phyloP scores from a whole-genome alignment of 805 yeast species.

The Ascoidea asiatica region DNA sequence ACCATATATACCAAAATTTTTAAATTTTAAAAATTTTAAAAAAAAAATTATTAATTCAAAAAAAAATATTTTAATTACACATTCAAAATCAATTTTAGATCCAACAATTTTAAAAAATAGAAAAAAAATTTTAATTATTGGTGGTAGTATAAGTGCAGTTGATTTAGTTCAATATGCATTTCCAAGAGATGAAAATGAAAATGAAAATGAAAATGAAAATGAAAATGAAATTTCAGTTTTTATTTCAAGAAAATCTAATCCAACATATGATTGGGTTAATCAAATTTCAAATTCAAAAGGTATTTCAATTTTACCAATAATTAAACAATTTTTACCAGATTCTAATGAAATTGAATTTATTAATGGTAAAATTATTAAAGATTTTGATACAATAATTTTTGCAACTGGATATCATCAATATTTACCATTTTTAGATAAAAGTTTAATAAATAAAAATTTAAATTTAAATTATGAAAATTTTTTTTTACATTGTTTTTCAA shows the following conservation, averaged over 20 bases:
- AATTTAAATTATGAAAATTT: conserved; percentile 22
- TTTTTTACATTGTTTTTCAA: conserved; percentile 32
- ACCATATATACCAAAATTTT: conserved; percentile 38
- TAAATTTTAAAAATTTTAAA: conserved; percentile 34
- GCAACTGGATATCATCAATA: conserved; percentile 33
- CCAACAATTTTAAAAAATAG: conserved; percentile 22
- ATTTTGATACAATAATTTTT: conserved; percentile 23
- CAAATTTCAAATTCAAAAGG: conserved; percentile 10
- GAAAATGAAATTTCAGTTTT: conserved; percentile 7
- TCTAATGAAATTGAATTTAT: conserved; percentile 9
- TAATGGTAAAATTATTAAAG: conserved; percentile 16
- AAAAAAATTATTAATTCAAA: conserved; percentile 16
- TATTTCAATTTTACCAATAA: conserved; percentile 9
- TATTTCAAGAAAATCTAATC: conserved; percentile 5
- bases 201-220: conserved; percentile 4
- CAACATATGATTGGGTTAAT: conserved; percentile 11
- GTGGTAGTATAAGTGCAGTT: conserved; percentile 27
- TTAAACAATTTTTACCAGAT: conserved; percentile 6
- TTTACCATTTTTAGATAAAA: conserved; percentile 22
- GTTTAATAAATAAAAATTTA: conserved; percentile 11
- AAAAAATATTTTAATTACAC: conserved; percentile 22
- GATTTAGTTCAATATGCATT: conserved; percentile 29
- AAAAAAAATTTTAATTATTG: conserved; percentile 28
- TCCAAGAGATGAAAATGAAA: conserved; percentile 1
- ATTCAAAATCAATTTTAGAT: conserved; percentile 19